phyloP scores from a whole-genome alignment of 2,329 filamentous ascomycete species.

The Ciborinia camelliae region DNA sequence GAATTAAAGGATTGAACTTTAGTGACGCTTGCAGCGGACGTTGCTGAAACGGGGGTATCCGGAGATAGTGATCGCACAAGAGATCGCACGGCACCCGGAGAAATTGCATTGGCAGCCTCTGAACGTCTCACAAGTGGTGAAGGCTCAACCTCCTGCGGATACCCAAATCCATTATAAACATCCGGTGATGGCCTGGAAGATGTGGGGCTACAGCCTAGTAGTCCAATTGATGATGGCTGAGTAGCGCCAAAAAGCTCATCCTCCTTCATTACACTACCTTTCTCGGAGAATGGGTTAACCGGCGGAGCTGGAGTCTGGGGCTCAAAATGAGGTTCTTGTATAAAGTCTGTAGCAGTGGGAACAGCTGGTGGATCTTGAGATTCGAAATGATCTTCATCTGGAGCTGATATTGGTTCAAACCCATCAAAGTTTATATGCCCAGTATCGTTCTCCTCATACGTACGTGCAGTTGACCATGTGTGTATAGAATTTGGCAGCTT shows the following conservation, averaged over 20 bases:
- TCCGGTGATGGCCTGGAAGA: constrained; percentile 36
- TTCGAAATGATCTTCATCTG: constrained; percentile 20
- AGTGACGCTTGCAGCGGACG: constrained; percentile 2
- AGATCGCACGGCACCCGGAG: constrained; percentile 23
- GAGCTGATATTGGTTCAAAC: constrained; percentile 7
- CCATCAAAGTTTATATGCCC: constrained; percentile 30
- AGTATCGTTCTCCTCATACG: constrained; percentile 33
- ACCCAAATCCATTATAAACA: constrained; percentile 28
- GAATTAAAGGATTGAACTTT: constrained; percentile 26
- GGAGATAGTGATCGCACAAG: constrained; percentile 22
- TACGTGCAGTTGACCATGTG: constrained; percentile 32
- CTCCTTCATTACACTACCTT: constrained; percentile 34
- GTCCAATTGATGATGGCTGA: constrained; percentile 34
- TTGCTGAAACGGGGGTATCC: constrained; percentile 11
- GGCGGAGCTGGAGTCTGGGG: constrained; percentile 35
- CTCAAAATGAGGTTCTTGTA: constrained; percentile 20
- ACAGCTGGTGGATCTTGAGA: constrained; percentile 27
- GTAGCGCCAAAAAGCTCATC: constrained; percentile 36
- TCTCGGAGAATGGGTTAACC: constrained; percentile 35
- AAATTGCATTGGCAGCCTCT: constrained; percentile 14
- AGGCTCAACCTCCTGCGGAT: constrained; percentile 24
- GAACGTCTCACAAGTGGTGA: constrained; percentile 29
- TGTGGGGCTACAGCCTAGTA: constrained; percentile 28
- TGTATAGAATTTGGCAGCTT: constrained; percentile 23
- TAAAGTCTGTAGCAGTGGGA: background rate